Base-by-base conservation (phyloP, 2,329 filamentous ascomycete genomes). In the Diaporthe sp. region DNA sequence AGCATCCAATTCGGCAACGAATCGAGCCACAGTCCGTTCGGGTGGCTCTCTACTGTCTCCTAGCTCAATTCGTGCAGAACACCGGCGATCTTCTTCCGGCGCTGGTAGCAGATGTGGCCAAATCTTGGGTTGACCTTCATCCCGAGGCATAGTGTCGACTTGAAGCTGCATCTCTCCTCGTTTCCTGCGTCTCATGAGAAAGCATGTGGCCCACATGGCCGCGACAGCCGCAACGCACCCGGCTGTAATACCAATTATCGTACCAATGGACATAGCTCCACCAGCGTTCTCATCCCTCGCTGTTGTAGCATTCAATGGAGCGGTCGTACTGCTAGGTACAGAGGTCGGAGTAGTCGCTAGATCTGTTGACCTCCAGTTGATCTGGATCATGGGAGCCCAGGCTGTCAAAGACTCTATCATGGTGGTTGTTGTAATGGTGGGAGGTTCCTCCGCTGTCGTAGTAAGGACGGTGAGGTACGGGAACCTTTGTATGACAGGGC, bases 361-460 rank as follows among this genome's bases (percentile, higher is more conserved):
- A 19, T 44, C 42, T 19, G 42, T 44, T 9, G 60, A 53, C 31
- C 42, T 61, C 71, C 60, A 73, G 60, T 73, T 73, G 25, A 73
- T 73, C 34, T 73, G 71, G n/a, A 73, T 73, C 71, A 73, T 73
- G 31, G 71, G 71, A 12, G 71, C 60, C 4, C 31, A 57, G 31
- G 62, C 71, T 8, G 51, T 67, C 1, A 67, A 22, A 9, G 71
- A 31, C 4, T 49, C 39, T 25, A 73, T 73, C 34, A 46, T 67
- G 44, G 71, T 42, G 10, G 60, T 73, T 39, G 10, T 39, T 39
- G 37, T 39, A 13, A 39, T 19, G 8, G 34, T 22, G 10, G 31
- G 34, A 7, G 37, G 12, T 13, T 39, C 37, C 37, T 39, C 37
- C 37, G 37, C 37, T 12, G 37, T 39, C 37, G 57, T 39, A 4